Evolutionary conservation across 1,139 yeast species (phyloP).

Genomic region (Hansenula lynferdii): DNA sequence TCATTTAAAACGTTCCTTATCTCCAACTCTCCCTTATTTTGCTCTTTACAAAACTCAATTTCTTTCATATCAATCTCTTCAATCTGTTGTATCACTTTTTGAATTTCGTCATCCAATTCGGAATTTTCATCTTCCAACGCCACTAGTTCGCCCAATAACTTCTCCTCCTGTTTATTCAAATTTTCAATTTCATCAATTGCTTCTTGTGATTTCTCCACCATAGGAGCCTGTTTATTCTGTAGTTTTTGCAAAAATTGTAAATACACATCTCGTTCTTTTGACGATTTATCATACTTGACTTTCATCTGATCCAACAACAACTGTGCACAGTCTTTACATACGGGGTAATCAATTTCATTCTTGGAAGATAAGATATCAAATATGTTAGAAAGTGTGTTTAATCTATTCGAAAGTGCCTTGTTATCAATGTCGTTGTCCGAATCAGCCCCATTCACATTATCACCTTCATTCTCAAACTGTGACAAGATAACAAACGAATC

Average conservation of each 20-base stretch:
- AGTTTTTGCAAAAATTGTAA: constrained; percentile 65
- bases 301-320: constrained; percentile 63
- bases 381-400: constrained; percentile 51
- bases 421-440: constrained; percentile 12
- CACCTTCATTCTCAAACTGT: constrained; percentile 21
- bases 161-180: constrained; percentile 33
- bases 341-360: constrained; percentile 82
- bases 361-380: constrained; percentile 63
- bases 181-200: constrained; percentile 27
- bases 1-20: constrained; percentile 44
- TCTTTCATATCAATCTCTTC: constrained; percentile 38
- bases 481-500: constrained; percentile 27
- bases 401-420: constrained; percentile 33
- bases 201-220: constrained; percentile 31
- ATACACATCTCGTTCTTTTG: constrained; percentile 77
- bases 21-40: constrained; percentile 50
- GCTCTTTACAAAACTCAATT: constrained; percentile 36
- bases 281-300: constrained; percentile 65
- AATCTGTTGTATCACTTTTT: constrained; percentile 36
- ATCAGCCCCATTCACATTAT: constrained; percentile 4
- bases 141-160: constrained; percentile 36
- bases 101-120: constrained; percentile 36
- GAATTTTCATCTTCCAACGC: constrained; percentile 38
- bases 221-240: constrained; percentile 44
- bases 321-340: constrained; percentile 82